Evolutionary conservation across 495 filamentous ascomycete species (phyloP).

Genomic region (Platismatia glauca): DNA sequence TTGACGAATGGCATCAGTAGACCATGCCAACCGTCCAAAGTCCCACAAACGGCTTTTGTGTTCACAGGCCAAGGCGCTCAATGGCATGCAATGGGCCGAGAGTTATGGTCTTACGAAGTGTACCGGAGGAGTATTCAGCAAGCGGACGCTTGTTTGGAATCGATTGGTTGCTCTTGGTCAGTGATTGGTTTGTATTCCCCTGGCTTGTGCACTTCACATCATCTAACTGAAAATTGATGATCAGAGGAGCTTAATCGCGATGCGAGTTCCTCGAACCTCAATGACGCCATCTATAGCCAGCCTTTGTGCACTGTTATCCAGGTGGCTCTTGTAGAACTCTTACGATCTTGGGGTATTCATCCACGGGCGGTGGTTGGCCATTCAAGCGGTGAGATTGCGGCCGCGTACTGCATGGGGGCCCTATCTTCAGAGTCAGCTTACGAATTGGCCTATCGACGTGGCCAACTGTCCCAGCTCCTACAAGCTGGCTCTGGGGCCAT

Average conservation of each 20-base stretch:
- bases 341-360: conserved; percentile 21
- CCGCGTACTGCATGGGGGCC: conserved; percentile 20
- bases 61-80: conserved; percentile 41
- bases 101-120: conserved; percentile 15
- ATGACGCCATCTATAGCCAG: conserved; percentile 17
- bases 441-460: conserved; percentile 24
- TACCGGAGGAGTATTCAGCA: conserved; percentile 21
- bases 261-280: neutral
- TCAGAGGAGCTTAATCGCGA: neutral
- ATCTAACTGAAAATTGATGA: neutral
- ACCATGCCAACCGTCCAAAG: neutral
- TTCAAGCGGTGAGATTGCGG: conserved; percentile 26
- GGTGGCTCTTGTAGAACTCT: conserved; percentile 26
- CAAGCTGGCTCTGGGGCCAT: conserved; percentile 24
- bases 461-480: conserved; percentile 15
- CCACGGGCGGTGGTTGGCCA: conserved; percentile 21
- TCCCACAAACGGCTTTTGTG: conserved; percentile 24
- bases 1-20: neutral
- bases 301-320: conserved; percentile 27
- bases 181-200: neutral
- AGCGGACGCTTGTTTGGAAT: conserved; percentile 20
- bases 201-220: neutral
- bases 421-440: conserved; percentile 17
- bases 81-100: conserved; percentile 30
- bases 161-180: conserved; percentile 8